Evolutionary conservation across 495 filamentous ascomycete species (phyloP).

Genomic region (Aspergillus funiculosus): DNA sequence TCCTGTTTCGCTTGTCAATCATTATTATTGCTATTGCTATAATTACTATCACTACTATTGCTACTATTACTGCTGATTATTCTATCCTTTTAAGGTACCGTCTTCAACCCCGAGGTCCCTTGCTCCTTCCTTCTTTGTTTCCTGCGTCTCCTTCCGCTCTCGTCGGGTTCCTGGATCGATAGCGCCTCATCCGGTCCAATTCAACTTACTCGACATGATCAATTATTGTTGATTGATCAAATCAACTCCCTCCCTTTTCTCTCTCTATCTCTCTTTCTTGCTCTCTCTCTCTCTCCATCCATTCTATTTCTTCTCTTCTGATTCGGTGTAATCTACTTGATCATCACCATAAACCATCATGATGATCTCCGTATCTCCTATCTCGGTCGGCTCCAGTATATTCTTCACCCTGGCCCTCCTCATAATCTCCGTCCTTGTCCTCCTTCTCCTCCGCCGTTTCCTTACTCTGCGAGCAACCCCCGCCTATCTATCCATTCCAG

Average conservation of each 20-base stretch:
- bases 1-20: too few species aligned
- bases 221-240: constrained; percentile 20
- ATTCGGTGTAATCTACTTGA: too few species aligned
- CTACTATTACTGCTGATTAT: too few species aligned
- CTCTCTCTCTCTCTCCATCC: too few species aligned
- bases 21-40: too few species aligned
- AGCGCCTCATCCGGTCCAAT: constrained; percentile 13
- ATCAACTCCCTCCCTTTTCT: constrained; percentile 11
- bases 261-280: constrained; percentile 9
- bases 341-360: constrained; percentile 10
- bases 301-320: too few species aligned
- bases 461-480: constrained; percentile 86
- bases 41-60: too few species aligned
- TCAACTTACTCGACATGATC: constrained; percentile 14
- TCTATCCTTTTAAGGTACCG: too few species aligned
- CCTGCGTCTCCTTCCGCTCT: neutral
- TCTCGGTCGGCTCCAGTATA: constrained; percentile 59
- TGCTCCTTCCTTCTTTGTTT: constrained; percentile 5
- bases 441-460: constrained; percentile 82
- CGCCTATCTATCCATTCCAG: constrained; percentile 80
- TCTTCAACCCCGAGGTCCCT: too few species aligned
- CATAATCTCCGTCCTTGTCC: constrained; percentile 64
- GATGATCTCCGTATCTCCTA: constrained; percentile 29
- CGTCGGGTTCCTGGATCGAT: constrained; percentile 11
- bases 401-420: constrained; percentile 68